Evolutionary conservation across 192 early-diverging fungal genomes (phyloP).

Genomic region (Chytriomyces sp.): DNA sequence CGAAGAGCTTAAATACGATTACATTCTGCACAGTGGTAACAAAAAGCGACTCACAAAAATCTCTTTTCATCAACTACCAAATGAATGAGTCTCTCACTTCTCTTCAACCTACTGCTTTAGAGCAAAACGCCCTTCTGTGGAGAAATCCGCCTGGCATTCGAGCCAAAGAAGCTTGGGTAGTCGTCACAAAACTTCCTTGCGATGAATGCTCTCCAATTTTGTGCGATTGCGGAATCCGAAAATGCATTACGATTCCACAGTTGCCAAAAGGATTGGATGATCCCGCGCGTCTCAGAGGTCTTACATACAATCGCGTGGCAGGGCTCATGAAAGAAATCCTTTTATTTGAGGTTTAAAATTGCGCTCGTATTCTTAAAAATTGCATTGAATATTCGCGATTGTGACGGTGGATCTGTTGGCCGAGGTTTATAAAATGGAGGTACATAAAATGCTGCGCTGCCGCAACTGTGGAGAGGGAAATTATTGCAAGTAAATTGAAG

Average conservation of each 20-base stretch:
- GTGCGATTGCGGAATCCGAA: constrained; percentile 39
- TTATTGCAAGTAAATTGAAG: too few species aligned
- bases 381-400: too few species aligned
- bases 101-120: not conserved
- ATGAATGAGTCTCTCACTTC: too few species aligned
- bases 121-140: constrained; percentile 51
- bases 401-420: too few species aligned
- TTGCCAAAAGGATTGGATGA: constrained; percentile 40
- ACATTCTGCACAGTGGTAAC: constrained; percentile 48
- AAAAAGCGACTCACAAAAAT: too few species aligned
- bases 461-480: too few species aligned
- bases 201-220: constrained; percentile 52
- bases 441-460: too few species aligned
- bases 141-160: constrained; percentile 36
- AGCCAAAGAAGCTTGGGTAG: constrained; percentile 32
- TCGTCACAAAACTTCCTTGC: constrained; percentile 48
- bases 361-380: too few species aligned
- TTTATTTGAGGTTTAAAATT: constrained; percentile 35
- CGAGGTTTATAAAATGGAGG: too few species aligned
- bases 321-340: constrained; percentile 37
- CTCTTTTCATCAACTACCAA: too few species aligned
- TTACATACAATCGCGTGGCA: constrained; percentile 44
- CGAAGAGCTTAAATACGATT: constrained; percentile 53
- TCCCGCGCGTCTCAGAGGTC: constrained; percentile 39
- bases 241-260: constrained; percentile 46